Percentiles rank a stretch among this genome's conserved stretches.
Conservation (phyloP, 768 basidiomycete genomes). For the Tylopilus rubrobrunneus region DNA sequence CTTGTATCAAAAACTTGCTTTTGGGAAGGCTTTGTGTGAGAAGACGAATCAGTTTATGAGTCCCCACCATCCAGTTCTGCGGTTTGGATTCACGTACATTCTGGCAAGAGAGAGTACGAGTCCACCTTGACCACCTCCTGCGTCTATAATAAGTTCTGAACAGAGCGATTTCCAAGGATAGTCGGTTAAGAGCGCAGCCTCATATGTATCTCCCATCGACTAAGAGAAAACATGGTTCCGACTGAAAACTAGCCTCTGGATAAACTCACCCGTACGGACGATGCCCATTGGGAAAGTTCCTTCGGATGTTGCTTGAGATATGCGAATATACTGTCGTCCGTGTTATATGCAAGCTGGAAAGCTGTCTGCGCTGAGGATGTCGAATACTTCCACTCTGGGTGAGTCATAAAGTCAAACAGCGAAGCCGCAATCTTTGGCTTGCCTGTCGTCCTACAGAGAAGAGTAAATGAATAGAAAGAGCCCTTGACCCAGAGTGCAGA, state of each 20-base stretch:
- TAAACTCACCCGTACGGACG: not conserved
- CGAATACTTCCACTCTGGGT: conserved; percentile 4
- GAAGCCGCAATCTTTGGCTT: conserved; percentile 1
- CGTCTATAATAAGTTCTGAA: not conserved
- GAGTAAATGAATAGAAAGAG: not conserved
- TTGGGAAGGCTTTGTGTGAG: not conserved
- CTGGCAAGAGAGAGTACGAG: conserved; percentile 3
- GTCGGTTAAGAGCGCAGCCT: conserved; percentile 3
- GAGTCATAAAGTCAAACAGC: conserved; percentile 1
- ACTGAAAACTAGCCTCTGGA: not conserved
- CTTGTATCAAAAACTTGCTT: not conserved
- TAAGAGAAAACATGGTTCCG: not conserved
- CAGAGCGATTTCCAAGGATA: conserved; percentile 1
- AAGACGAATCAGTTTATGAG: too few species aligned
- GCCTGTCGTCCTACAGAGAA: not conserved
- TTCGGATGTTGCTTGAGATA: not conserved
- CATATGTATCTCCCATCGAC: conserved; percentile 5
- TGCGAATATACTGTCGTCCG: not conserved
- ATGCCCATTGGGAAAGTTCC: conserved; percentile 2
- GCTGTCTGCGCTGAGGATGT: conserved; percentile 1
- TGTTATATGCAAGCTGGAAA: conserved; percentile 2
- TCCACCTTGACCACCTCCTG: not conserved
- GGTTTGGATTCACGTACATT: not conserved
- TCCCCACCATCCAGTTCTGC: not conserved
- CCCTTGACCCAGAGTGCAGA: not conserved